Evolutionary conservation across 352 stramenopile species (phyloP), one percentile per base, ranked within the genome.

Genomic region (Phytophthora colocasiae): DNA sequence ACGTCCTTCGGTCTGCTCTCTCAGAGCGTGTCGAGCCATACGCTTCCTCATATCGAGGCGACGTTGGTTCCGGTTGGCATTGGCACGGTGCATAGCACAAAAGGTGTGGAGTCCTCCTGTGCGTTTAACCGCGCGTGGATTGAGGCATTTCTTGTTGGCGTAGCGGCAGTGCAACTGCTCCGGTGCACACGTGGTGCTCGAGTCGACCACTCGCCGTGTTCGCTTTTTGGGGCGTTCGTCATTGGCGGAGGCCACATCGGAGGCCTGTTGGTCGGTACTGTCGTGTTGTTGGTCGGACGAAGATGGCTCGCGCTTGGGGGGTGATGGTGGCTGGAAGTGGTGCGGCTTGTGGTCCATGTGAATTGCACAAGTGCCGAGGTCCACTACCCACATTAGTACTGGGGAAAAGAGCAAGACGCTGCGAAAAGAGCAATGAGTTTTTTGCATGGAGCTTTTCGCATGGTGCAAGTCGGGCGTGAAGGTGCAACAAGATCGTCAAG

Each of bases 1-100:
- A 29, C 10, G 15, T 9, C 22, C 36, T 10, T 60, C 39, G 2
- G 4, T 43, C 39, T 64, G 54, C 9, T 27, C 56, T 47, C 45
- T 40, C 45, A 66, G 15, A 8, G 66, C 67, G 26, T 80, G 73
- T 60, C 78, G 71, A 56, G 73, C 67, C 48, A 83, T 64, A 9
- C 81, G 78, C 40, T 83, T 83, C 6, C 78, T 71, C 61, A 82
- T 75, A 48, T 90, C 81, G 1, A 88, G 67, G 19, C 81, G 74
- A 43, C 81, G 82, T 59, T 92, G 83, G 51, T 90, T 89, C n/a
- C 78, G 80, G 55, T 92, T 92, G 32, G 83, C 83, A 26, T 87
- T 83, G 26, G 70, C 68, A 1, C 83, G 79, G 56, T 92, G 83
- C 54, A 82, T 70, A 39, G 84, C 71, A 44, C 83, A 92, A 40